These are phyloP conservation scores for Recurvomyces mirabilis DNA, from an alignment of 495 filamentous ascomycete genomes.

Conservation along the genomic window DNA sequence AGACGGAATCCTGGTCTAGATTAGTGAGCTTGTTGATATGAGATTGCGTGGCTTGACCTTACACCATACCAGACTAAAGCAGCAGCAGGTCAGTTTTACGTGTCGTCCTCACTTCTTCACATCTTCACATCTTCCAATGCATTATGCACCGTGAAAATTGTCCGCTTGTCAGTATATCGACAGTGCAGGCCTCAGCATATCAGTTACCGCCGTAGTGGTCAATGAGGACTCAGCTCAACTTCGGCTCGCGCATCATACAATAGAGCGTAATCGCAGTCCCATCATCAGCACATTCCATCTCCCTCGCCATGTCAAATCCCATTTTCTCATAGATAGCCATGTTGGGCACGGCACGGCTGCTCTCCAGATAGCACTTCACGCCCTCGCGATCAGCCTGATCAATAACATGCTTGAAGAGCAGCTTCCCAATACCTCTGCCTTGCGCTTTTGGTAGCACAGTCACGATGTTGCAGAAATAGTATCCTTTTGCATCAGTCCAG, in stretches of 20 bases:
- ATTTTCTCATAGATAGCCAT: constrained; percentile 54
- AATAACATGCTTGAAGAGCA: constrained; percentile 47
- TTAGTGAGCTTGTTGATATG: too few relatives aligned
- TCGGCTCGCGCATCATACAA: constrained; percentile 43
- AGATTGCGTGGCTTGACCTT: too few relatives aligned
- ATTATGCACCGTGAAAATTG: too few relatives aligned
- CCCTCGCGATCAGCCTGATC: constrained; percentile 48
- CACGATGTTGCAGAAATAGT: constrained; percentile 62
- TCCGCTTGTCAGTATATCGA: too few relatives aligned
- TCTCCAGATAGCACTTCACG: constrained; percentile 53
- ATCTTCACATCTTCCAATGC: too few relatives aligned
- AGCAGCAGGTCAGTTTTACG: too few relatives aligned
- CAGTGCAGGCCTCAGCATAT: too few relatives aligned
- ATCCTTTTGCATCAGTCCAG: constrained; percentile 49
- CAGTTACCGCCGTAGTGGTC: too few relatives aligned
- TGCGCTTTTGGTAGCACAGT: constrained; percentile 50
- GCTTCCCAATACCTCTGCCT: constrained; percentile 48
- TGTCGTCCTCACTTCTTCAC: too few relatives aligned
- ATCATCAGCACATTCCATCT: constrained; percentile 52
- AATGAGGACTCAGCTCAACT: too few relatives aligned
- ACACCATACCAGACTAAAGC: too few relatives aligned
- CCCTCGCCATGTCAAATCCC: constrained; percentile 49
- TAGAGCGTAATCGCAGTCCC: constrained; percentile 37
- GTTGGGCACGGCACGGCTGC: constrained; percentile 50
- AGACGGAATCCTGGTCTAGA: too few relatives aligned